Evolutionary conservation across 768 basidiomycete species (phyloP).

Genomic region (Mycena amicta): DNA sequence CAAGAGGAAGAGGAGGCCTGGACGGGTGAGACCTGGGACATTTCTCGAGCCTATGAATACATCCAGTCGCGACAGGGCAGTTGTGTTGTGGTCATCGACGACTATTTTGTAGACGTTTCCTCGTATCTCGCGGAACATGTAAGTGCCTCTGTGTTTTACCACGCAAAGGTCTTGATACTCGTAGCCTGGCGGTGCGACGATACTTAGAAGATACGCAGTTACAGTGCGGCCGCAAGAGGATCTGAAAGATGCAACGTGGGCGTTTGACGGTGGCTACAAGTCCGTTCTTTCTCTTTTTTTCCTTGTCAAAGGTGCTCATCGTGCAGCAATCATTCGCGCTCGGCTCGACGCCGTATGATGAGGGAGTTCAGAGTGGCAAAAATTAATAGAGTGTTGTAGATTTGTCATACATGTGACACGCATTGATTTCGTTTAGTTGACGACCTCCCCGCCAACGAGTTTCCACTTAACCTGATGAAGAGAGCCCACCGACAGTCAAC

Average conservation of each 20-base stretch:
- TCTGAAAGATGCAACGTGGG: constrained; percentile 56
- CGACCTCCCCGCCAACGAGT: not conserved
- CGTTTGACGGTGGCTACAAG: constrained; percentile 74
- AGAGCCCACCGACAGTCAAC: constrained; percentile 40
- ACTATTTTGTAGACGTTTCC: constrained; percentile 63
- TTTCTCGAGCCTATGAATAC: constrained; percentile 36
- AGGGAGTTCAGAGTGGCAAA: constrained; percentile 49
- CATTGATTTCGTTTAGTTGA: not conserved
- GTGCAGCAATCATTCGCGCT: constrained; percentile 56
- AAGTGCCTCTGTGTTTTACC: constrained; percentile 30
- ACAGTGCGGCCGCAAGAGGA: constrained; percentile 30
- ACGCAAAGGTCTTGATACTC: constrained; percentile 4
- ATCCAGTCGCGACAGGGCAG: constrained; percentile 32
- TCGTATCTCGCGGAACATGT: constrained; percentile 69
- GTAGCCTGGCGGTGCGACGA: constrained; percentile 63
- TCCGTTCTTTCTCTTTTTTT: not conserved
- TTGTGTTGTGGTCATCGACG: constrained; percentile 61
- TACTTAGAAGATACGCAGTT: constrained; percentile 55
- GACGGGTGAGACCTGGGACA: constrained; percentile 46
- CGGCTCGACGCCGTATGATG: constrained; percentile 53
- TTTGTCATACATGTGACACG: not conserved
- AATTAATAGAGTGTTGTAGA: constrained; percentile 1
- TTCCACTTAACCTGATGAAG: constrained; percentile 28
- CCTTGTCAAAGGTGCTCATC: not conserved
- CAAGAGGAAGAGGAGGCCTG: constrained; percentile 28